These are phyloP conservation scores for Sicyos edulis DNA, from an alignment of 306 rosid species.

Conservation along the genomic window DNA sequence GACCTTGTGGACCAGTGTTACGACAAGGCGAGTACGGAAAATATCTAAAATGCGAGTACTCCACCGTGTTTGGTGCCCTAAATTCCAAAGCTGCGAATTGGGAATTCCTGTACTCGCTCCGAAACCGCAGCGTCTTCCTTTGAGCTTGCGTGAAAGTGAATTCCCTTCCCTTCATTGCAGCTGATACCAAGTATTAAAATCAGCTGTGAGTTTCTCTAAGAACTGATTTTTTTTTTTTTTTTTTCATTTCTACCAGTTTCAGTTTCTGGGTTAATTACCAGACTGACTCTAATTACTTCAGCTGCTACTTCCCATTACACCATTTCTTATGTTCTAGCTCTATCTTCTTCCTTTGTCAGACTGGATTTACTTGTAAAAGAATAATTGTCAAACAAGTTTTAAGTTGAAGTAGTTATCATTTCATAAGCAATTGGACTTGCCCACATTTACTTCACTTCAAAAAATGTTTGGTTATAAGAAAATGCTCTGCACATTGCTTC, in stretches of 20 bases:
- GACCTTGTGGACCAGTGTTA: no score
- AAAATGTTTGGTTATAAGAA: not conserved
- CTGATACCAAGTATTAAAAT: not conserved
- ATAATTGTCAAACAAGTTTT: not conserved
- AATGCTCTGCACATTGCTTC: not conserved
- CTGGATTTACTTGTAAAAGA: not conserved
- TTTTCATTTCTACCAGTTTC: not conserved
- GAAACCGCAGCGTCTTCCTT: not conserved
- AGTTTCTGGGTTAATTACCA: not conserved
- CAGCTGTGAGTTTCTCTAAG: slow-evolving; percentile 12
- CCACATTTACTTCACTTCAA: not conserved
- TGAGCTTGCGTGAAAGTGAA: not conserved
- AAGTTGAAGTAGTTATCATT: not conserved
- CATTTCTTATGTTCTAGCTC: not conserved
- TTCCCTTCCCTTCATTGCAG: not conserved
- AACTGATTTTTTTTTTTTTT: not conserved
- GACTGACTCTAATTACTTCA: not conserved
- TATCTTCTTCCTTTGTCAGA: not conserved
- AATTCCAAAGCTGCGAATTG: slow-evolving; percentile 5
- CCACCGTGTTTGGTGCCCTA: not conserved
- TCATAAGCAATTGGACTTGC: not conserved
- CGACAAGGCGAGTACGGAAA: no score
- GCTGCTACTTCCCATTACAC: not conserved
- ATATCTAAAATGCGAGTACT: no score
- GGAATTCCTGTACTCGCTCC: slow-evolving; percentile 15